Percentiles rank a stretch among this genome's conserved stretches.
Conservation (phyloP, 495 filamentous ascomycete genomes). For the Neurospora hispaniola region DNA sequence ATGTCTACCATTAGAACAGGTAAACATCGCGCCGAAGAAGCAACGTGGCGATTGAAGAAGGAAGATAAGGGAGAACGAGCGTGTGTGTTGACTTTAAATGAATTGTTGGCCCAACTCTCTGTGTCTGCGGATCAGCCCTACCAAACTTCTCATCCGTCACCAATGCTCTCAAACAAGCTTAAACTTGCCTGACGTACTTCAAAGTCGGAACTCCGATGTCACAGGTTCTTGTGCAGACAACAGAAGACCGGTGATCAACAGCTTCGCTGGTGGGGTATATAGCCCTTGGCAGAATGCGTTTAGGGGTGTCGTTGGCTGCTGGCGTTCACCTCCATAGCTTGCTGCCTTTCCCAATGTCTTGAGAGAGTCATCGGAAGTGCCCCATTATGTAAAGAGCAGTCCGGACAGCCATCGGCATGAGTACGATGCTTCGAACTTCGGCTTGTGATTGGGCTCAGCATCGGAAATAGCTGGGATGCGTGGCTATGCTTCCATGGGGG, state of each 20-base stretch:
- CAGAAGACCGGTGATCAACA: no score
- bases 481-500: not conserved
- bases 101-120: not conserved
- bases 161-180: not conserved
- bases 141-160: not conserved
- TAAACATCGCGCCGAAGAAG: no score
- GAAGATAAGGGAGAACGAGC: no score
- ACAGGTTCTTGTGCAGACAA: not conserved
- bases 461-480: no score
- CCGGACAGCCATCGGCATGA: not conserved
- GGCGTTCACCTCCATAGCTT: not conserved
- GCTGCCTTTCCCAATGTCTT: not conserved
- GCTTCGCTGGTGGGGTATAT: no score
- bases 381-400: not conserved
- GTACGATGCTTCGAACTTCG: no score
- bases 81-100: not conserved
- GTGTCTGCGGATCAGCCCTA: not conserved
- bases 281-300: no score
- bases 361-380: not conserved
- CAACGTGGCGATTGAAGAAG: no score
- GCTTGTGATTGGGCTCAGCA: no score
- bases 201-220: not conserved
- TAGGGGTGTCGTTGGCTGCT: not conserved
- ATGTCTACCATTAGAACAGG: not conserved
- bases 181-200: not conserved